Conservation (phyloP, 495 filamentous ascomycete genomes). For the Chaetomium fimeti region DNA sequence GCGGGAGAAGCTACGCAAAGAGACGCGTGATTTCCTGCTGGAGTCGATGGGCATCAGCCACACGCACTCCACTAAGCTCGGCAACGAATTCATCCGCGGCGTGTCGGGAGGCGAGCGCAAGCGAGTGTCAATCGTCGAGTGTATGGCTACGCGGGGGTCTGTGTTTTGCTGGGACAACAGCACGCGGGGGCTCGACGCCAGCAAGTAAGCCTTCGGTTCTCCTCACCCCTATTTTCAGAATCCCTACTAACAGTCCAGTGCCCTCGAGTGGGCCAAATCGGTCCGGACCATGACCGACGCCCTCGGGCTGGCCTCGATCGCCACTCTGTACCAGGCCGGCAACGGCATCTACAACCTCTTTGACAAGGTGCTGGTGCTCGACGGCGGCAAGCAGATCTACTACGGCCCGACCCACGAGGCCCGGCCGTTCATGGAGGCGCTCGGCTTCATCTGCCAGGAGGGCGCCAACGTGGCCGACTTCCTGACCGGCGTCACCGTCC, state of each 20-base stretch:
- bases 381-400: conserved; percentile 63
- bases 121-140: conserved; percentile 54
- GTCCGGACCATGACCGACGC: conserved; percentile 56
- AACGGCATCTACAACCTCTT: conserved; percentile 65
- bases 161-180: conserved; percentile 55
- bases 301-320: conserved; percentile 54
- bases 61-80: conserved; percentile 73
- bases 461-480: conserved; percentile 61
- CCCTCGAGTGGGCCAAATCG: conserved; percentile 48
- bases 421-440: conserved; percentile 53
- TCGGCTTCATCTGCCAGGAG: conserved; percentile 52
- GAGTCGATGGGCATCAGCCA: conserved; percentile 62
- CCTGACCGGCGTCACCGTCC: conserved; percentile 47
- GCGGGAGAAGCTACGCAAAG: conserved; percentile 22
- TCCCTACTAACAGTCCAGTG: conserved; percentile 35
- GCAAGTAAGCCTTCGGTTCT: conserved; percentile 24
- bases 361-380: conserved; percentile 61
- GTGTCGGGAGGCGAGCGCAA: conserved; percentile 62
- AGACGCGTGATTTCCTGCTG: conserved; percentile 31
- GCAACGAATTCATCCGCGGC: conserved; percentile 75
- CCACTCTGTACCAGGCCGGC: conserved; percentile 72
- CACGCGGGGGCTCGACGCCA: conserved; percentile 51
- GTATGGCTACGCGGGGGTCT: conserved; percentile 27
- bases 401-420: conserved; percentile 56
- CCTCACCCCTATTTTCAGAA: too few species aligned